Evolutionary conservation across 2,329 filamentous ascomycete genomes (phyloP).

Genomic region (Incumbomyces delicatus): DNA sequence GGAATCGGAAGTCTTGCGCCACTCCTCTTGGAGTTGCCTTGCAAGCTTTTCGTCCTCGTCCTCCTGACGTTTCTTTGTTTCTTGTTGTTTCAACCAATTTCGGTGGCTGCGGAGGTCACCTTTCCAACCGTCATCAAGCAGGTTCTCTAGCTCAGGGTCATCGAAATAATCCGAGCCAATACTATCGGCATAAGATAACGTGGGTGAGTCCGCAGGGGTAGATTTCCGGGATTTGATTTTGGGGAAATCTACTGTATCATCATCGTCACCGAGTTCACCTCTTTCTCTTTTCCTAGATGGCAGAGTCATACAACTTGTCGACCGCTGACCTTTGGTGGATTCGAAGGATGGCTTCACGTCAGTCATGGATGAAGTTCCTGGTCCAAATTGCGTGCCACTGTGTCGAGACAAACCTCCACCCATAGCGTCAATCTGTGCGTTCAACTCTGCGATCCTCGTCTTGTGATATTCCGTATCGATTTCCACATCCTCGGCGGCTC

Average conservation of each 20-base stretch:
- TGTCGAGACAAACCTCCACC: not conserved
- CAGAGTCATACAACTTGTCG: not conserved
- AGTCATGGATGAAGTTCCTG: not conserved
- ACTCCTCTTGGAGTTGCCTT: constrained; percentile 27
- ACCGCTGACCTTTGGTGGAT: not conserved
- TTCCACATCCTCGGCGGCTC: not conserved
- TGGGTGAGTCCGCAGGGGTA: constrained; percentile 13
- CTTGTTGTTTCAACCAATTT: constrained; percentile 9
- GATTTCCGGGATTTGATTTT: constrained; percentile 19
- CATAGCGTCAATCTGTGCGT: not conserved
- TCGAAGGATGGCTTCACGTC: not conserved
- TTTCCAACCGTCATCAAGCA: constrained; percentile 11
- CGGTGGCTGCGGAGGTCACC: constrained; percentile 11
- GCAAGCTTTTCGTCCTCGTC: constrained; percentile 25
- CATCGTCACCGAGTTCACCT: constrained; percentile 9
- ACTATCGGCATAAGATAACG: constrained; percentile 13
- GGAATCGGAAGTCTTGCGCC: constrained; percentile 14
- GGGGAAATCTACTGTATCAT: not conserved
- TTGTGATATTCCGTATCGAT: not conserved
- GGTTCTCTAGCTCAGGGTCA: constrained; percentile 9
- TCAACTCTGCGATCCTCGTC: not conserved
- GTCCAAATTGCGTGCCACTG: not conserved
- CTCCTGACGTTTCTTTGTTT: constrained; percentile 19
- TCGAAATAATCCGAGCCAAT: constrained; percentile 12
- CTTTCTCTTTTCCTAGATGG: constrained; percentile 16